Base-by-base conservation (phyloP, 768 basidiomycete genomes). In the Russula vinacea region DNA sequence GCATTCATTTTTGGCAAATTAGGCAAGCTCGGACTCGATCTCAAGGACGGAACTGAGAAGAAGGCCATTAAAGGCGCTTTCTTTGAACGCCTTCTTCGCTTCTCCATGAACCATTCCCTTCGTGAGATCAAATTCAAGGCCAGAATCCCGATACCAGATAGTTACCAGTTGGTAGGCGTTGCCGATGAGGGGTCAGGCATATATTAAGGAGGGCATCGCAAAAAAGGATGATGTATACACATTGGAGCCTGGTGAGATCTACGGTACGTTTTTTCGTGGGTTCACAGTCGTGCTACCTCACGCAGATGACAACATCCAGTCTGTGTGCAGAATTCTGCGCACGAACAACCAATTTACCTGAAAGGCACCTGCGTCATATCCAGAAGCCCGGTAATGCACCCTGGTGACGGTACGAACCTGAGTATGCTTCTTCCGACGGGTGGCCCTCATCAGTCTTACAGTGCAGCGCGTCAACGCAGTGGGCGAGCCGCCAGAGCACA, bases 41-140 rank as follows among this genome's bases (percentile, higher is more conserved):
- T 88, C 19, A 77, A 76, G 29, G 70, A 76, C n/a, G 71, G 69
- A 17, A 58, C 71, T 9, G 68, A 71, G 24, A 74, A 73, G 11
- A 88, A 70, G 2, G 75, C 76, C 7, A 71, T 85, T 51, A 80
- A 84, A 45, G 83, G 78, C 11, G 79, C 81, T 0, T 91, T 92
- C 70, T 67, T 91, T 0, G 74, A 74, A 9, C 78, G 80, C 49
- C 69, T 88, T 17, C 79, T 88, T 29, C 75, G 83, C 39, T 83
- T 84, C 44, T 81, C 86, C 0, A 82, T 83, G 73, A 82, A 81
- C 45, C 82, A 84, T 93, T 47, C 80, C 2, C 56, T 56, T 32
- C 56, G 90, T 5, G 84, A 84, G 51, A 83, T 93, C 69, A 93
- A 92, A 68, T 84, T 89, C 68, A 77, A 79, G 40, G 92, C 91